Percentiles rank a stretch among this genome's conserved stretches.
Conservation (phyloP, 2,329 filamentous ascomycete species). For the Pyrenochaeta sp. region DNA sequence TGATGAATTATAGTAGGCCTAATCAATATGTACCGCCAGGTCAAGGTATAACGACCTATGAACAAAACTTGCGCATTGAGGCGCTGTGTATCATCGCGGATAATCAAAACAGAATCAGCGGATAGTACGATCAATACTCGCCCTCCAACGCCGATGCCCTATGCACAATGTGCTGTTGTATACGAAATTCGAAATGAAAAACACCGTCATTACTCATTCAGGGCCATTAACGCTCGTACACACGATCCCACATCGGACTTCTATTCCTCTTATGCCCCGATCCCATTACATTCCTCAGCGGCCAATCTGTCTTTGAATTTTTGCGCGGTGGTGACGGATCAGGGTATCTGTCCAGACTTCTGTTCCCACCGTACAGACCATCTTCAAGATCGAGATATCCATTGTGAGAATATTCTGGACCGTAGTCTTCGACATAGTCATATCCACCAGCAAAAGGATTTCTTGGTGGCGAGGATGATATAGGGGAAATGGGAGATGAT, state of each 20-base stretch:
- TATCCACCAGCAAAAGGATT: conserved; percentile 40
- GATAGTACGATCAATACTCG: not conserved
- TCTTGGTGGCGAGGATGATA: conserved; percentile 11
- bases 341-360: conserved; percentile 37
- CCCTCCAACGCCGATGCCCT: not conserved
- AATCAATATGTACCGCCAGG: not conserved
- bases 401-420: conserved; percentile 33
- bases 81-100: conserved; percentile 3
- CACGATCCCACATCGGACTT: conserved; percentile 44
- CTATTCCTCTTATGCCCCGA: conserved; percentile 25
- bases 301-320: conserved; percentile 42
- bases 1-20: not conserved
- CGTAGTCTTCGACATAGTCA: conserved; percentile 43
- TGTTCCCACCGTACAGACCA: conserved; percentile 40
- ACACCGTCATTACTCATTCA: conserved; percentile 10
- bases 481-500: conserved; percentile 24
- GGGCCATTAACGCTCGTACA: conserved; percentile 34
- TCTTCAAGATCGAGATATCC: conserved; percentile 33
- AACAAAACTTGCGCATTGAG: not conserved
- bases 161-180: not conserved
- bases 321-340: conserved; percentile 19
- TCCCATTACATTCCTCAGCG: conserved; percentile 33
- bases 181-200: not conserved
- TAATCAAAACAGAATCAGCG: not conserved
- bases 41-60: not conserved